Evolutionary conservation across 805 yeast genomes (phyloP).

Genomic region (Starmerella floris): DNA sequence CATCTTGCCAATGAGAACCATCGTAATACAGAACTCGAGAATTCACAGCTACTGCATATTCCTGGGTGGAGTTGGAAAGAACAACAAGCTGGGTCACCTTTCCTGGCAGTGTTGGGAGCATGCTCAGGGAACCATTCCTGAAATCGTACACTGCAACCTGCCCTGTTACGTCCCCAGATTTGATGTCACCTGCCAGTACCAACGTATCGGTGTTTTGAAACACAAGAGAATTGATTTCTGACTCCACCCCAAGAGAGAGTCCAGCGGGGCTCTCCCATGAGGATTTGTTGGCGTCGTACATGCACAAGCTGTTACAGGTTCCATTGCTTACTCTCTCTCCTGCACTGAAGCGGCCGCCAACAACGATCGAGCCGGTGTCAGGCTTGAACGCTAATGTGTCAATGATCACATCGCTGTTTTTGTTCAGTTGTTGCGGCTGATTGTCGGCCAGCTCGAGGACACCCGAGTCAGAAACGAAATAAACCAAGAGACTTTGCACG

Average conservation of each 20-base stretch:
- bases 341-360: conserved; percentile 11
- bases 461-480: not conserved
- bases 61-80: conserved; percentile 5
- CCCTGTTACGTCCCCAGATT: conserved; percentile 27
- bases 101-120: conserved; percentile 33
- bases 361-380: conserved; percentile 7
- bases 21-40: conserved; percentile 2
- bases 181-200: conserved; percentile 44
- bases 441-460: not conserved
- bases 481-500: conserved; percentile 6
- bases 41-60: conserved; percentile 1
- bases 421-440: conserved; percentile 9
- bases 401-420: conserved; percentile 1
- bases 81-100: conserved; percentile 8
- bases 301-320: conserved; percentile 33
- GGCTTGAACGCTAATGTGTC: conserved; percentile 9
- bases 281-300: conserved; percentile 37
- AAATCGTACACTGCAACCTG: conserved; percentile 47
- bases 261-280: conserved; percentile 10
- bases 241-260: conserved; percentile 1
- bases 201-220: conserved; percentile 33
- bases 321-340: not conserved
- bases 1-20: conserved; percentile 5
- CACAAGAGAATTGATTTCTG: conserved; percentile 9
- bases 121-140: conserved; percentile 30